Base-by-base conservation (phyloP, 345 rosid species). In the Melaleuca alternifolia region DNA sequence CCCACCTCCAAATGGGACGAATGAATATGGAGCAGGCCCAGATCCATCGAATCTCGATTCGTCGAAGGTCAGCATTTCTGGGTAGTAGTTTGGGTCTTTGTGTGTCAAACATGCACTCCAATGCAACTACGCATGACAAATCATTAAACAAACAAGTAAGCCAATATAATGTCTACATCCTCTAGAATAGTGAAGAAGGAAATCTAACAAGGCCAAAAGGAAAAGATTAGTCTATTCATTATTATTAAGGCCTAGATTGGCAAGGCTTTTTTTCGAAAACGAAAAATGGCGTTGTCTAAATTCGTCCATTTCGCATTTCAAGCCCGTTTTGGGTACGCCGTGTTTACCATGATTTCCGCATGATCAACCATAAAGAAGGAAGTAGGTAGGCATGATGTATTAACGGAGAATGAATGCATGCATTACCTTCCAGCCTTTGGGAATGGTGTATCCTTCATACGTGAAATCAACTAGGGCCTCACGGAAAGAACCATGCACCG, bases 401-500 rank as follows among this genome's bases (percentile, higher is more conserved):
- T 41, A 79, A 82, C 30, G 11, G 2, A 62, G 76, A 62, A 28
- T 8, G 76, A 62, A 62, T 14, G 41, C 33, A 28, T 16, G 84
- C 51, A 26, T 37, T 86, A 89, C 94, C 85, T 89, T 93, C 94
- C 94, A 92, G 11, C 92, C 92, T 88, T 90, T 84, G 20, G 94
- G 94, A 54, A 92, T 92, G 84, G 87, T 84, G 87, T 91, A 91
- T 37, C 92, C 92, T 0, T 85, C 89, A 41, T 61, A 91, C 37
- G 88, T 87, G 6, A 89, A 87, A 76, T 92, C 94, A 84, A 84
- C 90, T 21, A 91, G 44, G 15, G 91, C 89, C 84, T 84, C 89
- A 82, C 85, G 53, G 51, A 86, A 86, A 82, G 82, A 13, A 56
- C 85, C 85, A 37, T 1, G 1, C 26, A 33, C 30, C 11, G 82